phyloP scores from a whole-genome alignment of 163 green algal genomes.

The Prototheca wickerhamii region DNA sequence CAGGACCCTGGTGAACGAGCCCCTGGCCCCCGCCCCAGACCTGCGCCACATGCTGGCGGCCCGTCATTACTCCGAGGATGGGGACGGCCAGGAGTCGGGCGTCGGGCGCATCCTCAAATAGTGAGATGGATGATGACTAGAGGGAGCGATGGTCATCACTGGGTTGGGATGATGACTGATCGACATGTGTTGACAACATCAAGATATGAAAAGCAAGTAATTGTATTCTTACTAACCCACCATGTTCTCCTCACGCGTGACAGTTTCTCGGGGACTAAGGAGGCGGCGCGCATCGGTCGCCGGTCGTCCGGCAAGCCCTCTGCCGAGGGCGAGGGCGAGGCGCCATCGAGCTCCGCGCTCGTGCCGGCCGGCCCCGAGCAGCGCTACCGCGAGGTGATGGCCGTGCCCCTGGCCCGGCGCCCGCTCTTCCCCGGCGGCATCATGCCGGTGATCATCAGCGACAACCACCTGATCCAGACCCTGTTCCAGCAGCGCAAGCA shows the following conservation, averaged over 20 bases:
- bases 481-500: conserved; percentile 65
- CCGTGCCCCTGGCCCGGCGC: conserved; percentile 37
- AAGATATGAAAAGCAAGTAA: no score
- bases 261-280: no score
- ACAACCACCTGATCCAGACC: conserved; percentile 75
- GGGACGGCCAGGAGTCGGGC: neutral
- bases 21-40: neutral
- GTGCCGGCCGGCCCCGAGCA: conserved; percentile 23
- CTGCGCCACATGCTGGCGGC: neutral
- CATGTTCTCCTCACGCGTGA: no score
- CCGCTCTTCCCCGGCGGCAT: conserved; percentile 60
- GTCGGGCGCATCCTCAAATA: neutral
- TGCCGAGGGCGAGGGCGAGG: neutral
- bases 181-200: no score
- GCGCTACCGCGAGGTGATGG: conserved; percentile 35
- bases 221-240: no score
- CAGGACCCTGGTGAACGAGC: neutral
- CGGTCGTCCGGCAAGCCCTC: no score
- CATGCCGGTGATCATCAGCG: conserved; percentile 54
- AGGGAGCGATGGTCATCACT: neutral
- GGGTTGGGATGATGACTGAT: no score
- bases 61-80: conserved; percentile 6
- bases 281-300: neutral
- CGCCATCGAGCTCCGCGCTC: conserved; percentile 1
- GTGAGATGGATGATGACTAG: neutral